Conservation (phyloP, 345 rosid genomes). For the Sisymbrium altissimum region DNA sequence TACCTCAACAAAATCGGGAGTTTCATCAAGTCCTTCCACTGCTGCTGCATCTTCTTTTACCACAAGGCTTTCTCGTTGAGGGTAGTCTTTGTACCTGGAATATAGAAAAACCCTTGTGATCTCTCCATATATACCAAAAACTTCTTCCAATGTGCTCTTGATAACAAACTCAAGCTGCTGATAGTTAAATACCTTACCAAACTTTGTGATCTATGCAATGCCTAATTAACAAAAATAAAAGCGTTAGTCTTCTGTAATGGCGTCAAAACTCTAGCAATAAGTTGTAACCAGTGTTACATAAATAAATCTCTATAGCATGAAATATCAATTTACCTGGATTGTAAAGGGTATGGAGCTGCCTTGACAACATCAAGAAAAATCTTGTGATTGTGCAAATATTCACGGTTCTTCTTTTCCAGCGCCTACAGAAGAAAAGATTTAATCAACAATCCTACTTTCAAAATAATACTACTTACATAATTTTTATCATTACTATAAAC, state of each 20-base stretch:
- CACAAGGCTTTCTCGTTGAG: not conserved
- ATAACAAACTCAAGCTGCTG: not conserved
- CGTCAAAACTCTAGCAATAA: not conserved
- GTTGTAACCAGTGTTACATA: not conserved
- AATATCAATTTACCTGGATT: not conserved
- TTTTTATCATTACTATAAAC: not conserved
- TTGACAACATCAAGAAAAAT: not conserved
- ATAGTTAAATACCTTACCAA: not conserved
- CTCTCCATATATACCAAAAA: not conserved
- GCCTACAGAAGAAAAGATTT: not conserved
- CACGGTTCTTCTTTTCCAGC: not conserved
- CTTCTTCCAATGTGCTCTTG: not conserved
- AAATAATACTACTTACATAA: not conserved
- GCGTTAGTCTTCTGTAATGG: not conserved
- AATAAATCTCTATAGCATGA: not conserved
- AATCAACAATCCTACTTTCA: not conserved
- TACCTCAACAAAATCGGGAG: not conserved
- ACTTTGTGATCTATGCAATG: not conserved
- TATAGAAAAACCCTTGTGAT: not conserved
- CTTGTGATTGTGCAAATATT: not conserved
- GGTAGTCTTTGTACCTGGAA: not conserved
- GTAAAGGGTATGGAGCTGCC: not conserved
- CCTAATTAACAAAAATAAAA: not conserved
- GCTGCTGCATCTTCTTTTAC: not conserved
- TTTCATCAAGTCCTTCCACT: not conserved